Evolutionary conservation across 352 stramenopile species (phyloP).

Genomic region (Globisporangium polare): DNA sequence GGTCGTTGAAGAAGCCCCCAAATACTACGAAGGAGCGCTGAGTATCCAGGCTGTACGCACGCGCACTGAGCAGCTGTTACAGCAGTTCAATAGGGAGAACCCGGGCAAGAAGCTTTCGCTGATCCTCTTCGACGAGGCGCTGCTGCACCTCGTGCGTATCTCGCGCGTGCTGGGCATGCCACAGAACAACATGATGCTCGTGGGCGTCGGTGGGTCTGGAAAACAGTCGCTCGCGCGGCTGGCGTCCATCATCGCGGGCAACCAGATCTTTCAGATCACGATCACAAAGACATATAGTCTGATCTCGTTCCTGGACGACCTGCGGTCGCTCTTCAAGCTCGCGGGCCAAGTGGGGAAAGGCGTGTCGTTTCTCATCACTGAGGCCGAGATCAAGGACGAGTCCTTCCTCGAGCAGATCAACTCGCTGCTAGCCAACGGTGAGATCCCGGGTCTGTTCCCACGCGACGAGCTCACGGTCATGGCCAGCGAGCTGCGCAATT

Average conservation of each 20-base stretch:
- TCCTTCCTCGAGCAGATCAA: constrained; percentile 90
- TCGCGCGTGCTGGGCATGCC: constrained; percentile 73
- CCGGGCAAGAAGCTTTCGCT: constrained; percentile 62
- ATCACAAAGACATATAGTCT: constrained; percentile 89
- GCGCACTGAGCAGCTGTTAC: constrained; percentile 60
- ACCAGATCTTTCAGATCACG: constrained; percentile 83
- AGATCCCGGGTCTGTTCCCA: constrained; percentile 84
- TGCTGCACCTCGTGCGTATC: constrained; percentile 84
- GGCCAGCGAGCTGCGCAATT: constrained; percentile 66
- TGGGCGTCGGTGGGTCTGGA: constrained; percentile 86
- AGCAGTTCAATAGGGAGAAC: constrained; percentile 83
- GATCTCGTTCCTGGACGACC: constrained; percentile 82
- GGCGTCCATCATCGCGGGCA: constrained; percentile 69
- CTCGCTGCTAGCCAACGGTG: constrained; percentile 77
- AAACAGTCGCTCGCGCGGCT: constrained; percentile 85
- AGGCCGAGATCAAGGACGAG: constrained; percentile 90
- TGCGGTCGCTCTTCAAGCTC: constrained; percentile 80
- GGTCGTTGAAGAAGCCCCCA: constrained; percentile 69
- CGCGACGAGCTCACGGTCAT: constrained; percentile 88
- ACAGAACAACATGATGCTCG: constrained; percentile 89
- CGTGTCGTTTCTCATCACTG: constrained; percentile 84
- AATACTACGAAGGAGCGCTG: constrained; percentile 73
- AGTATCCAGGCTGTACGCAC: constrained; percentile 42
- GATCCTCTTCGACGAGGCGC: constrained; percentile 90
- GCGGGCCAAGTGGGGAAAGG: constrained; percentile 75